Conservation (phyloP, 495 filamentous ascomycete genomes). For the Hyaloscypha bicolor region DNA sequence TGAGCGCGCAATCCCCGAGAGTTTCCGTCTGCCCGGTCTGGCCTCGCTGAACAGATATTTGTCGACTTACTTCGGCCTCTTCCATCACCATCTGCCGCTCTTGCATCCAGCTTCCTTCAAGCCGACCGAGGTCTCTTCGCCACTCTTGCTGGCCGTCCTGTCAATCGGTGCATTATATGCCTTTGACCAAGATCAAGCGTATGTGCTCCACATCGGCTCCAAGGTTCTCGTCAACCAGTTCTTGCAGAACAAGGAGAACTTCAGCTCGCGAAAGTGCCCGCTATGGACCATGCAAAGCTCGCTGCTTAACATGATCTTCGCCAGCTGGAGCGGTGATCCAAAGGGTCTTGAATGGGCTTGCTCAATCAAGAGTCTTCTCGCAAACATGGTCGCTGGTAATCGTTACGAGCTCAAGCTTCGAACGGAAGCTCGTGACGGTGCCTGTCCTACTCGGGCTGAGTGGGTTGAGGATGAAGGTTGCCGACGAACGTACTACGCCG, state of each 20-base stretch:
- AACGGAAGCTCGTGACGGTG: slow-evolving; percentile 81
- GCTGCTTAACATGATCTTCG: slow-evolving; percentile 97
- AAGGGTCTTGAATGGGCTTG: slow-evolving; percentile 99
- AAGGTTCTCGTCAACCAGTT: slow-evolving; percentile 97
- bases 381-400: slow-evolving; percentile 98
- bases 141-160: slow-evolving; percentile 85
- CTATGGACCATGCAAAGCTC: slow-evolving; percentile 97
- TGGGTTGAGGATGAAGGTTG: slow-evolving; percentile 98
- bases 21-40: slow-evolving; percentile 82
- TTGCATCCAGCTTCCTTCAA: slow-evolving; percentile 91
- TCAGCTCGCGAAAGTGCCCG: slow-evolving; percentile 97
- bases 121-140: slow-evolving; percentile 73
- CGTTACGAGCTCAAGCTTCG: slow-evolving; percentile 94
- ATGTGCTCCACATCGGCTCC: slow-evolving; percentile 96
- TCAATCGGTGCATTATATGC: slow-evolving; percentile 97
- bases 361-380: slow-evolving; percentile 95
- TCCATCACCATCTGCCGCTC: slow-evolving; percentile 97
- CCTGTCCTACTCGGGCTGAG: slow-evolving; percentile 76
- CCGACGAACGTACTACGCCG: slow-evolving; percentile 96
- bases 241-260: slow-evolving; percentile 96
- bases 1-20: slow-evolving; percentile 81
- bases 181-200: slow-evolving; percentile 93
- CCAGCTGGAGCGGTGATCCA: slow-evolving; percentile 97
- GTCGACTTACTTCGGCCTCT: slow-evolving; percentile 93
- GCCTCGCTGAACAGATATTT: slow-evolving; percentile 84